Base-by-base conservation (phyloP, 2,329 filamentous ascomycete genomes). In the Penicillium decumbens region DNA sequence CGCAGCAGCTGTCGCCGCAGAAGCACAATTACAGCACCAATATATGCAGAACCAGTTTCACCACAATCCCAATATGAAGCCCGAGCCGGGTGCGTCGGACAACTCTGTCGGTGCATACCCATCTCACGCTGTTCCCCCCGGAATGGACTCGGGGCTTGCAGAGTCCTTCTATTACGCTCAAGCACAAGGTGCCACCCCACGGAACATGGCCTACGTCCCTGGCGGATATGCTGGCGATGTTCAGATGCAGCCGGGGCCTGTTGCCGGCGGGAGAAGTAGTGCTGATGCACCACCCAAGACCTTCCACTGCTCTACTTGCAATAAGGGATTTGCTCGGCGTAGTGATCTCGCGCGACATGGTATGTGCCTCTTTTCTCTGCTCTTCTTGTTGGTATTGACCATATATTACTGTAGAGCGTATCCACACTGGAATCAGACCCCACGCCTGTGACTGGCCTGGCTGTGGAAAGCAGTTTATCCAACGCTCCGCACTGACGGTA, bases 401-500 rank as follows among this genome's bases (percentile, higher is more conserved):
- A 9, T 39, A 30, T 41, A 20, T 41, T 3, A 42, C 45, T 54
- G 5, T 62, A 96, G 92, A 97, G 74, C 89, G 93, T 40, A 98
- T 98, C 59, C 93, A 98, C 72, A 95, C 84, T 53, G 92, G 92
- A 40, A 80, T 91, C 50, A 80, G 92, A 51, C 93, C 93, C 42
- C 93, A 98, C 67, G 86, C 92, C 43, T 98, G 93, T 72, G 91
- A 96, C 63, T 89, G 83, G 67, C 86, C 86, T 35, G 84, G 83
- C 45, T 98, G 93, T 69, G 88, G 88, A 57, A 98, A 97, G 73
- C 88, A 92, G 66, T 98, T 98, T 68, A 98, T 98, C 61, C 93
- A 98, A 71, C 82, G 93, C 49, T 96, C 91, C 25, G 93, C 93
- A 20, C 75, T 98, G 68, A 98, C 93, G 0, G 93, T 98, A 6